Base-by-base conservation (phyloP, 2,329 filamentous ascomycete genomes). In the Monosporascus sp. region DNA sequence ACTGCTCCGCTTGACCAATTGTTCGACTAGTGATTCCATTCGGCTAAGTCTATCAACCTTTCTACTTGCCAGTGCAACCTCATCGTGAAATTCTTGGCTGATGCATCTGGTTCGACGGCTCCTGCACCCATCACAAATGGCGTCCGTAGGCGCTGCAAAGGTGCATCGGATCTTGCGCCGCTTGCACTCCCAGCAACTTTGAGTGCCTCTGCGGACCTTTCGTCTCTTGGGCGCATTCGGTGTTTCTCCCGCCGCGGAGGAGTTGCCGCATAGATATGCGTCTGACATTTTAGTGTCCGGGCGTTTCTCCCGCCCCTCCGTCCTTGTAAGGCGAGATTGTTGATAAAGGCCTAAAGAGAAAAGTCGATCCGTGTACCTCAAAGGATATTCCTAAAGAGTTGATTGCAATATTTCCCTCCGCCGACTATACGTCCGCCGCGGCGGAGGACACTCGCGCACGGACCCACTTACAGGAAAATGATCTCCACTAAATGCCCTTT, bases 181-280 rank as follows among this genome's bases (percentile, higher is more conserved):
- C 64, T 80, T 80, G 71, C 81, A 84, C 58, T 82, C 79, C 79
- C 80, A 83, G 63, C 81, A 83, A 52, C 78, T 82, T 27, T 67
- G 71, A 0, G 81, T 83, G n/a, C 81, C 81, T 51, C 81, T 83
- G 22, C 79, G 76, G 22, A 80, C 24, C 54, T 73, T 79, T 38
- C 71, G 64, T 51, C 69, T 67, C 58, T 70, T 74, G 19, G 56
- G 50, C 48, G 7, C 24, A 37, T 20, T 43, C 22, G 51, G 7
- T 49, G 22, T 26, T 3, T 37, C 48, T 41, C 27, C 48, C 45
- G 45, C 45, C 54, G 54, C 51, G 48, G 51, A 45, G 27, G 51
- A 38, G 20, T 16, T 48, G 7, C 9, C 24, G 19, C 20, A 16
- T 20, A 17, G 31, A 19, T 24, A 8, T 36, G 19, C 26, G 26